Evolutionary conservation across 495 filamentous ascomycete genomes (phyloP), one percentile per base, ranked within the genome.

Genomic region (Mytilinidion resinicola): DNA sequence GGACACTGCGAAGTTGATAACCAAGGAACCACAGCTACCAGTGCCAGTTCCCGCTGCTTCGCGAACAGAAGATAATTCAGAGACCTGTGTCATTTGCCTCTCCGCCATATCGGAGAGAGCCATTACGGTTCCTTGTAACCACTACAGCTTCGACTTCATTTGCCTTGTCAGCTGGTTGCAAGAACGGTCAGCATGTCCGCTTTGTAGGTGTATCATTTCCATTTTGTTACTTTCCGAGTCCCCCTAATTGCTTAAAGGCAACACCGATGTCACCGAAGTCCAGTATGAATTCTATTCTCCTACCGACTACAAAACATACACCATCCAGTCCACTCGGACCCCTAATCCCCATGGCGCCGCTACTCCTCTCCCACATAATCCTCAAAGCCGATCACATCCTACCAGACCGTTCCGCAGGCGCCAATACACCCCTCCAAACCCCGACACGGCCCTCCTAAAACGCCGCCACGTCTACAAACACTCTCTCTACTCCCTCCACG

Each of bases 111-210:
- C 84, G 5, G 88, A 92, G 63, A 73, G 82, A 38, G 87, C 85
- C 55, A 72, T 84, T 15, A 82, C 87, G 4, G 73, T 79, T 38
- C 89, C 90, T 15, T 96, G 91, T 78, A 77, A 78, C 17, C 91
- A 96, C 76, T 70, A 79, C 47, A 84, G 82, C 64, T 95, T 93
- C 69, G 89, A 95, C 73, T 91, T 89, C 69, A 65, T 90, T 11
- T 96, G 91, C 66, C 80, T 95, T 9, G 69, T 88, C 17, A 91
- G 82, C 73, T 95, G 91, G 91, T 74, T 91, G 12, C 81, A 92
- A 63, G 77, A 90, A 66, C 81, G 81, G 21, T 72, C 85, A 0
- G 80, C 72, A 50, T 96, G 90, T 69, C 90, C 90, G 9, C 75
- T 96, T 54, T 96, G 74, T 67, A 59, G 17, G 65, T 53, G 15